Percentiles rank a stretch among this genome's conserved stretches.
Evolutionary conservation across 1,139 yeast species (phyloP).

Genomic region (Scheffersomyces insectosa): DNA sequence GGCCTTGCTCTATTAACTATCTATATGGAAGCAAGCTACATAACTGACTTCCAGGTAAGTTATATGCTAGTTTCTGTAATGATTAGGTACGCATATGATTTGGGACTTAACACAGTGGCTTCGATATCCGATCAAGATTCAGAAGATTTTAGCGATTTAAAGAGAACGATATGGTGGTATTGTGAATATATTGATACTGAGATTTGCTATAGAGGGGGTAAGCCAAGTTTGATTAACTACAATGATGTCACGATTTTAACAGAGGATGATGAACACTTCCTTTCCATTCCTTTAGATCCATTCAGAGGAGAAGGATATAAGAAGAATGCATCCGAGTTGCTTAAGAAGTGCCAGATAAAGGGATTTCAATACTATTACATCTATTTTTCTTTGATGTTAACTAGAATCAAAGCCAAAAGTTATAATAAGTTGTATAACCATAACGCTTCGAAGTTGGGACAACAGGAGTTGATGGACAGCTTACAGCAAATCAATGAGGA

Average conservation of each 20-base stretch:
- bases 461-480: slow-evolving; percentile 4
- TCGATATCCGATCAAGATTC: slow-evolving; percentile 3
- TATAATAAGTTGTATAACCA: slow-evolving; percentile 16
- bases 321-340: neutral
- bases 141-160: slow-evolving; percentile 10
- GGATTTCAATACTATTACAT: slow-evolving; percentile 14
- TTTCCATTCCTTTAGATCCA: slow-evolving; percentile 8
- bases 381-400: slow-evolving; percentile 16
- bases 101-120: slow-evolving; percentile 20
- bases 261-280: slow-evolving; percentile 8
- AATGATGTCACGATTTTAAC: slow-evolving; percentile 18
- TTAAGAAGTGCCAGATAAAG: slow-evolving; percentile 3
- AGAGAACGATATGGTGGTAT: slow-evolving; percentile 23
- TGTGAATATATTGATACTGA: slow-evolving; percentile 23
- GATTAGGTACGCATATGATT: slow-evolving; percentile 21
- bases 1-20: slow-evolving; percentile 23
- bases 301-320: slow-evolving; percentile 2
- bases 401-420: slow-evolving; percentile 20
- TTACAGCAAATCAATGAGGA: slow-evolving; percentile 14
- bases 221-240: slow-evolving; percentile 15
- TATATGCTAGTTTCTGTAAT: slow-evolving; percentile 20
- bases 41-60: slow-evolving; percentile 24
- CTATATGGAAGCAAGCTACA: slow-evolving; percentile 22
- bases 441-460: slow-evolving; percentile 8
- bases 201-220: slow-evolving; percentile 22